Conservation (phyloP, 2,329 filamentous ascomycete genomes). For the Beauveria sp. region DNA sequence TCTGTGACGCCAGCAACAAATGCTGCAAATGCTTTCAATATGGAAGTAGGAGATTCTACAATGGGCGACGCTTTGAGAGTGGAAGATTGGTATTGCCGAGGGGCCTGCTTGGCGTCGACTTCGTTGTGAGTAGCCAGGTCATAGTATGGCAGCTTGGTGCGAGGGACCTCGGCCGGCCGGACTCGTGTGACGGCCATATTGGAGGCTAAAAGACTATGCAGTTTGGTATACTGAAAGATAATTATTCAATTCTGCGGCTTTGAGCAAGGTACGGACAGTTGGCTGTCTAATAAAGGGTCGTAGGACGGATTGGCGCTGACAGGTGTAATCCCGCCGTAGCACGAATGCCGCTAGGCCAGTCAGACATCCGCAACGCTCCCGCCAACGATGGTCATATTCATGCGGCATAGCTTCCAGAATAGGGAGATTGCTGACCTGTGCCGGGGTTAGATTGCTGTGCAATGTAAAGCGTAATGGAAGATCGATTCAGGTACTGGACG, state of each 20-base stretch:
- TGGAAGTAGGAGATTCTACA: not conserved
- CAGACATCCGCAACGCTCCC: constrained; percentile 2
- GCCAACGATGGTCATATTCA: not conserved
- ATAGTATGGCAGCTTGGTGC: constrained; percentile 9
- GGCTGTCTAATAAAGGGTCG: constrained; percentile 6
- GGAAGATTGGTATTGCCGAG: not conserved
- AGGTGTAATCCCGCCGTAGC: constrained; percentile 7
- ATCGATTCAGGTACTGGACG: constrained; percentile 1
- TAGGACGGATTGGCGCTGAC: constrained; percentile 4
- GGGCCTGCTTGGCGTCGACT: not conserved
- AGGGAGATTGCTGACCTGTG: not conserved
- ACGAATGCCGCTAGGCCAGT: constrained; percentile 9
- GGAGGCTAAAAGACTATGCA: not conserved
- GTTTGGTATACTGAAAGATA: not conserved
- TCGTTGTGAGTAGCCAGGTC: constrained; percentile 8
- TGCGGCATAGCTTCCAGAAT: constrained; percentile 5
- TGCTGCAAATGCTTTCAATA: not conserved
- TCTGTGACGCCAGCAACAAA: constrained; percentile 7
- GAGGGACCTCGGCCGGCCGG: constrained; percentile 4
- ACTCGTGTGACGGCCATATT: constrained; percentile 1
- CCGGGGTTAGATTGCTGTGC: not conserved
- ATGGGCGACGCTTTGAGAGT: not conserved
- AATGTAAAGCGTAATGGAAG: not conserved
- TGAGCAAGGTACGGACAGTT: not conserved
- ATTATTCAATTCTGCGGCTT: not conserved